phyloP scores from a whole-genome alignment of 2,329 filamentous ascomycete genomes.

The Aspergillus tamarii region DNA sequence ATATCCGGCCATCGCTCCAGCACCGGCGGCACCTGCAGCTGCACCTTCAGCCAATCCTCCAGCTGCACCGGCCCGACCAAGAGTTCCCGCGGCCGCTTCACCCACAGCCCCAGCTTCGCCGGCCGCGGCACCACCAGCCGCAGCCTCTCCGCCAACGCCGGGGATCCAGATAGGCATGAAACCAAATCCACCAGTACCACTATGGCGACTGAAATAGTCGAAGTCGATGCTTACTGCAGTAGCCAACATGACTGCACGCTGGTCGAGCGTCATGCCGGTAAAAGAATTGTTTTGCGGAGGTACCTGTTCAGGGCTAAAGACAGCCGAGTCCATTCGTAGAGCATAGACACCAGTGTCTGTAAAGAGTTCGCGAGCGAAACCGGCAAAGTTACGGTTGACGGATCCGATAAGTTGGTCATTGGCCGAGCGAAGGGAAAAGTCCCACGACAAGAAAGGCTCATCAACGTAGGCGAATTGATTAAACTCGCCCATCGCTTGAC shows the following conservation, averaged over 20 bases:
- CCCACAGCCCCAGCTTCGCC: slow-evolving; percentile 42
- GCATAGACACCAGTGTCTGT: slow-evolving; percentile 69
- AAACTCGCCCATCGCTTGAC: slow-evolving; percentile 49
- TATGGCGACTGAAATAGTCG: slow-evolving; percentile 68
- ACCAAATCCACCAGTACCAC: slow-evolving; percentile 49
- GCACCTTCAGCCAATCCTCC: slow-evolving; percentile 43
- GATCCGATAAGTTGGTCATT: slow-evolving; percentile 58
- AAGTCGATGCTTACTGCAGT: slow-evolving; percentile 68
- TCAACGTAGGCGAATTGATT: slow-evolving; percentile 65
- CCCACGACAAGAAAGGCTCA: slow-evolving; percentile 67
- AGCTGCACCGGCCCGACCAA: slow-evolving; percentile 43
- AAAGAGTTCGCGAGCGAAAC: slow-evolving; percentile 66
- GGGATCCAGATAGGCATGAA: slow-evolving; percentile 59
- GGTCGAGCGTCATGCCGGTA: slow-evolving; percentile 65
- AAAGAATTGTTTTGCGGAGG: slow-evolving; percentile 24
- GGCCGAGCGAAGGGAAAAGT: slow-evolving; percentile 61
- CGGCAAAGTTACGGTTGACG: slow-evolving; percentile 66
- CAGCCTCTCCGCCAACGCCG: slow-evolving; percentile 45
- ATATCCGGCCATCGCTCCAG: slow-evolving; percentile 64
- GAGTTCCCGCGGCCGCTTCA: slow-evolving; percentile 41
- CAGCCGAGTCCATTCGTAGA: slow-evolving; percentile 65
- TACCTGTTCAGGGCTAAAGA: slow-evolving; percentile 42
- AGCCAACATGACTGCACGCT: slow-evolving; percentile 67
- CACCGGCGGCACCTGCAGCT: slow-evolving; percentile 54
- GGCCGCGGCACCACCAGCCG: slow-evolving; percentile 42